Evolutionary conservation across 768 basidiomycete genomes (phyloP), one percentile per base, ranked within the genome.

Genomic region (Podaxis sp.): DNA sequence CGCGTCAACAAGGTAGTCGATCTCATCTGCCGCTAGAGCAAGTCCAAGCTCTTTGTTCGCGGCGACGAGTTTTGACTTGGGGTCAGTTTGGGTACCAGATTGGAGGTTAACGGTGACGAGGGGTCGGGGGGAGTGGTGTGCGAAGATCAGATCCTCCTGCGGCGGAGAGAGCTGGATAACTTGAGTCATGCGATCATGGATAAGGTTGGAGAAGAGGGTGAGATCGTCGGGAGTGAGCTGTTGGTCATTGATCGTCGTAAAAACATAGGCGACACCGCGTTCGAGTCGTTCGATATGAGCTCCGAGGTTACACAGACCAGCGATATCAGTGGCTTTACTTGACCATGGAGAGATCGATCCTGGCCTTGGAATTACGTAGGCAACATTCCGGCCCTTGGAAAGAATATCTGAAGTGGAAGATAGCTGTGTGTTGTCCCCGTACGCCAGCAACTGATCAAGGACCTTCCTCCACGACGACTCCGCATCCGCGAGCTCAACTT

Each of bases 311-410:
- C 97, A 99, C 55, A 98, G 84, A 7, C 76, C 76, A 21, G 95
- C 84, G 58, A 99, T 98, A 71, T 99, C 95, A 0, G 96, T 98
- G 1, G 97, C 96, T 75, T 99, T 99, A 74, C 92, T 96, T 4
- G 96, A 98, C 97, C 97, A 99, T 1, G 97, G 95, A 3, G 96
- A 98, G 67, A 98, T 89, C 3, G 95, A 95, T 3, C 96, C 95
- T 6, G 86, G 81, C 61, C 95, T 78, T 10, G 95, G 95, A 5
- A 90, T 76, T 42, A 97, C 86, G 70, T 86, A 96, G 44, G 86
- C 74, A 10, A 87, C 75, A 52, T 84, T 82, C 27, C 63, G 64
- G 9, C 69, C 69, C 16, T 69, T 68, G 54, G 77, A 67, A n/a
- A 76, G 69, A 27, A 72, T 68, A 21, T 70, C 63, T 10, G 70